Percentiles rank a stretch among this genome's conserved stretches.
phyloP scores from a whole-genome alignment of 164 flowering plant species.

The Amborella trichopoda region DNA sequence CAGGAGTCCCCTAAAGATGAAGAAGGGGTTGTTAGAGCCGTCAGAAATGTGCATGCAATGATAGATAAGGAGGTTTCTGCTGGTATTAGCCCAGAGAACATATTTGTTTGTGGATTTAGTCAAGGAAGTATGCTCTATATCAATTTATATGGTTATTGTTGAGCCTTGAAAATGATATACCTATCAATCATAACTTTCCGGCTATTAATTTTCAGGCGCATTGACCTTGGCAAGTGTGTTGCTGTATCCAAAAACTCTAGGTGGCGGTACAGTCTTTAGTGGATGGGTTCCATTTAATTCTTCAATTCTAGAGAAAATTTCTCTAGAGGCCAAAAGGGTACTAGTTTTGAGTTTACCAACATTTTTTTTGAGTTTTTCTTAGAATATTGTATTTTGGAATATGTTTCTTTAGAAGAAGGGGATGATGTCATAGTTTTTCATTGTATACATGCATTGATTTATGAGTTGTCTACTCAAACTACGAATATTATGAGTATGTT shows the following conservation, averaged over 20 bases:
- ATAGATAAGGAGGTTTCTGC: slow-evolving; percentile 83
- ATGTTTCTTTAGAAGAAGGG: too few species aligned
- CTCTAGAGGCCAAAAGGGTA: slow-evolving; percentile 75
- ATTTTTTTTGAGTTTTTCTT: too few species aligned
- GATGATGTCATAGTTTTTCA: too few species aligned
- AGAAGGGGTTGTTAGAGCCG: slow-evolving; percentile 59
- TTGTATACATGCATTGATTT: too few species aligned
- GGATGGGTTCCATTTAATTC: slow-evolving; percentile 91
- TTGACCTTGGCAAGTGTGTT: slow-evolving; percentile 87
- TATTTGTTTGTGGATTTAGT: slow-evolving; percentile 92
- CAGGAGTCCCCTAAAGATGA: slow-evolving; percentile 87
- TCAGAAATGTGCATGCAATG: slow-evolving; percentile 69
- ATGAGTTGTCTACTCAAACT: too few species aligned
- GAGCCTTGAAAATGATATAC: too few species aligned
- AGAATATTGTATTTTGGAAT: too few species aligned
- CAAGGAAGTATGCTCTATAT: slow-evolving; percentile 70
- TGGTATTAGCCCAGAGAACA: slow-evolving; percentile 65
- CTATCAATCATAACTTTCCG: too few species aligned
- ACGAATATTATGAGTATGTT: too few species aligned
- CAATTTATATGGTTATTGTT: too few species aligned
- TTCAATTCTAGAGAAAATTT: slow-evolving; percentile 37
- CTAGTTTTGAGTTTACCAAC: neutral
- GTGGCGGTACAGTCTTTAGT: slow-evolving; percentile 91
- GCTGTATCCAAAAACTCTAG: slow-evolving; percentile 73
- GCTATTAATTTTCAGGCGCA: slow-evolving; percentile 86